A percentile compares a stretch with the other conserved stretches of the same genome.
phyloP scores from a whole-genome alignment of 257 asterid species.

The Capsicum rhomboideum region DNA sequence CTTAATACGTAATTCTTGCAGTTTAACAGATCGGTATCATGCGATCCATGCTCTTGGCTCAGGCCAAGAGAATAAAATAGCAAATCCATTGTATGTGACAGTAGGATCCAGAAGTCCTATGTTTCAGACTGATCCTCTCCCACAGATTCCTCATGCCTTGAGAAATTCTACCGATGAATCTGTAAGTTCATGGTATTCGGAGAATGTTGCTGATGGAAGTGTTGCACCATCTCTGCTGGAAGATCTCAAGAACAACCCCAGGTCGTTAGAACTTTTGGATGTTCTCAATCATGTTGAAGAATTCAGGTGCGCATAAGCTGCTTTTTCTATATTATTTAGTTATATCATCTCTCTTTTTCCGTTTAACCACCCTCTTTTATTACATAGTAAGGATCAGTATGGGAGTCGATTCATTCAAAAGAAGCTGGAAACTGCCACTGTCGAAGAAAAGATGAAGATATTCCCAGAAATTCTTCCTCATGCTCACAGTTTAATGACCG shows the following conservation, averaged over 20 bases:
- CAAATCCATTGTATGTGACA: constrained; percentile 21
- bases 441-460: constrained; percentile 61
- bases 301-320: constrained; percentile 49
- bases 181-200: constrained; percentile 23
- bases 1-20: constrained; percentile 22
- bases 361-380: neutral
- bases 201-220: constrained; percentile 40
- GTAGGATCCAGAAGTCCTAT: constrained; percentile 23
- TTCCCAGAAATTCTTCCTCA: constrained; percentile 57
- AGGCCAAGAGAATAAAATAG: constrained; percentile 23
- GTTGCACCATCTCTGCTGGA: constrained; percentile 37
- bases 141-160: constrained; percentile 19
- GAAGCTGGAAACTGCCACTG: constrained; percentile 75
- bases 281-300: constrained; percentile 59
- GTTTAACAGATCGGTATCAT: constrained; percentile 27
- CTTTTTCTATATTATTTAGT: neutral
- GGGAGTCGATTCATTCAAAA: constrained; percentile 95
- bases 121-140: constrained; percentile 36
- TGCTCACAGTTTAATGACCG: constrained; percentile 67
- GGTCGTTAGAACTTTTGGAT: constrained; percentile 56
- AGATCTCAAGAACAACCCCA: constrained; percentile 54
- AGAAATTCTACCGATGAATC: constrained; percentile 33
- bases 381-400: constrained; percentile 70
- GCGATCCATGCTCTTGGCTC: constrained; percentile 22
- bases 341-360: neutral